Base-by-base conservation (phyloP, 2,329 filamentous ascomycete genomes). In the Fusarium fujikuroi region DNA sequence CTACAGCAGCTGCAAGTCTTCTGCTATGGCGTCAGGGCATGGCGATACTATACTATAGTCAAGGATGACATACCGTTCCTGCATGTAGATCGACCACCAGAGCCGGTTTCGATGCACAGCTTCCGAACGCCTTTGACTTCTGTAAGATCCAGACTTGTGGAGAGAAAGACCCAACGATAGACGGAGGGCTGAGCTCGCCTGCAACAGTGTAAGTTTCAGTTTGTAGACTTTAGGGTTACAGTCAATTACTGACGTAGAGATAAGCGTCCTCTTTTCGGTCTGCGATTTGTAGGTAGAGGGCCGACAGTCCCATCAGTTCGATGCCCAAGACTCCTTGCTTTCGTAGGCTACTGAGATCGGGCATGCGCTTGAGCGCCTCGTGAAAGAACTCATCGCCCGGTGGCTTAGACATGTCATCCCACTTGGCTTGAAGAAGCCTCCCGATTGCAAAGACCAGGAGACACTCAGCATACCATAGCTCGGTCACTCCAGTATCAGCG, bases 81-180 rank as follows among this genome's bases (percentile, higher is more conserved):
- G 67, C 70, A 70, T 72, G n/a, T 70, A 72, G 5, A 72, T 42
- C 2, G 63, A 63, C 70, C 67, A 72, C 67, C 60, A 72, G 8
- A 72, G 57, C 10, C 70, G 67, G 44, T 59, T 72, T 7, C 52
- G 53, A 32, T 71, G 70, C 5, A 73, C 67, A 28, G 60, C 53
- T 23, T 73, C 70, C 21, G 70, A 73, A 5, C 70, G 63, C 46
- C 68, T 73, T 42, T 65, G 60, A 40, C 47, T 62, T 18, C 57
- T 52, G 21, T 59, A 49, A 11, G 19, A 62, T 65, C n/a, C 54
- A n/a, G 54, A 58, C 32, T 58, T 58, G 54, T 58, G 54, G 7
- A 58, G 23, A 37, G 42, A 58, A 14, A 58, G 54, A 15, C 42
- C 30, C 18, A 58, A 18, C 21, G 70, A 61, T 23, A 73, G 28